Percentiles rank a stretch among this genome's conserved stretches.
Conservation (phyloP, 306 rosid genomes). For the Cucurbita argyrosperma region DNA sequence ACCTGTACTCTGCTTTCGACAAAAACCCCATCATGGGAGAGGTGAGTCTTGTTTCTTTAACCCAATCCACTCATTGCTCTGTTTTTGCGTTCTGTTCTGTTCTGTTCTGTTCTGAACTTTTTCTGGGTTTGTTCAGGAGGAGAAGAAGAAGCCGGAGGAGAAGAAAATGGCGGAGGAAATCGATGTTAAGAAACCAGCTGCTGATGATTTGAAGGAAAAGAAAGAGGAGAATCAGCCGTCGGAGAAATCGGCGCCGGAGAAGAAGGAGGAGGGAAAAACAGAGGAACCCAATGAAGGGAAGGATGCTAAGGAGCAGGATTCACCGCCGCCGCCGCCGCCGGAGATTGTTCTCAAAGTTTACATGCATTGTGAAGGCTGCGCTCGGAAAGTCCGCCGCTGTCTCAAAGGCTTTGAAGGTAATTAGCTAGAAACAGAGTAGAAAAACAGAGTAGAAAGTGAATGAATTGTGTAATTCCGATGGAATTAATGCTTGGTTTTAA, state of each 20-base stretch:
- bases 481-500: background rate
- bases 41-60: background rate
- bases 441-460: background rate
- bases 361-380: conserved; percentile 99
- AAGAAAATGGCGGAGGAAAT: conserved; percentile 23
- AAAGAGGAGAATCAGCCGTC: conserved; percentile 5
- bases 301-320: conserved; percentile 2
- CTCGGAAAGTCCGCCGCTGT: conserved; percentile 75
- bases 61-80: background rate
- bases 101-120: background rate
- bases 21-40: background rate
- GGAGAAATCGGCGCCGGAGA: conserved; percentile 1
- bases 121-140: conserved; percentile 21
- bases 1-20: background rate
- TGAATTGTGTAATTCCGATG: background rate
- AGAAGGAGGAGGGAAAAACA: conserved; percentile 18
- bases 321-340: conserved; percentile 29
- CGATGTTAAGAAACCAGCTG: conserved; percentile 12
- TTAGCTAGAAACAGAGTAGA: background rate
- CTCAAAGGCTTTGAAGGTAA: conserved; percentile 77
- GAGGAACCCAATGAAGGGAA: conserved; percentile 13
- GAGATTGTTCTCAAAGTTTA: conserved; percentile 69
- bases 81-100: background rate
- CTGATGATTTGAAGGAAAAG: conserved; percentile 12
- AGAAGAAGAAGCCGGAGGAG: conserved; percentile 49